A percentile compares a stretch with the other conserved stretches of the same genome.
Conservation (phyloP, 106 monocot genomes). For the Allium cepa region DNA sequence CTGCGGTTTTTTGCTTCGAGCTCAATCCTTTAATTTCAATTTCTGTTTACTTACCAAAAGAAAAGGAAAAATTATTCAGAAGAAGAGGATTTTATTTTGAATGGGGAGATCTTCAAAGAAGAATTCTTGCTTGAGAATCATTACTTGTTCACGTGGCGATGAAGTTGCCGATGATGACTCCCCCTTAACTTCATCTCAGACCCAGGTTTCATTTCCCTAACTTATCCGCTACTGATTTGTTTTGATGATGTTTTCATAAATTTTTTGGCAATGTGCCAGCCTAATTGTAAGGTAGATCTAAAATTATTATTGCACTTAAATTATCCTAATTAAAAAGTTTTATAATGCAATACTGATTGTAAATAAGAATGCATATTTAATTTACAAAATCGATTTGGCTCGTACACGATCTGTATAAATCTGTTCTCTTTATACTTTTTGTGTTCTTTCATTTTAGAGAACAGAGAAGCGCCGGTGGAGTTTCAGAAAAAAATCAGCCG, state of each 20-base stretch:
- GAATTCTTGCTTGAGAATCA: constrained; percentile 19
- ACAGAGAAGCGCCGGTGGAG: constrained; percentile 53
- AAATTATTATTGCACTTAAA: background rate
- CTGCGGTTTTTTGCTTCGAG: too few relatives aligned
- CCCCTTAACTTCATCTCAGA: background rate
- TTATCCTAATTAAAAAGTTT: background rate
- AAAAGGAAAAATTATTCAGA: background rate
- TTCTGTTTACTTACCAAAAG: background rate
- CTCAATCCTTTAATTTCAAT: too few relatives aligned
- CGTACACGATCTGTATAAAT: background rate
- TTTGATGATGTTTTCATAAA: background rate
- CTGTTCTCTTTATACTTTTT: background rate
- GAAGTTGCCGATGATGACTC: constrained; percentile 1
- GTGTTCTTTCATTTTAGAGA: constrained; percentile 13
- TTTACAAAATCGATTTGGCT: too few relatives aligned
- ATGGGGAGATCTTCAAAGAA: constrained; percentile 17
- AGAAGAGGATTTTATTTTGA: background rate
- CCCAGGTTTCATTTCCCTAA: background rate
- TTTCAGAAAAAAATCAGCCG: constrained; percentile 44
- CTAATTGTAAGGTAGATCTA: background rate
- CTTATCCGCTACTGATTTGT: background rate
- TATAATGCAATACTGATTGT: background rate
- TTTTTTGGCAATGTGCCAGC: background rate
- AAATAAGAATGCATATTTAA: too few relatives aligned
- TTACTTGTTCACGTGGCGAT: constrained; percentile 23